A percentile compares a stretch with the other conserved stretches of the same genome.
Conservation (phyloP, 768 basidiomycete species). For the Coprinopsis sp. region DNA sequence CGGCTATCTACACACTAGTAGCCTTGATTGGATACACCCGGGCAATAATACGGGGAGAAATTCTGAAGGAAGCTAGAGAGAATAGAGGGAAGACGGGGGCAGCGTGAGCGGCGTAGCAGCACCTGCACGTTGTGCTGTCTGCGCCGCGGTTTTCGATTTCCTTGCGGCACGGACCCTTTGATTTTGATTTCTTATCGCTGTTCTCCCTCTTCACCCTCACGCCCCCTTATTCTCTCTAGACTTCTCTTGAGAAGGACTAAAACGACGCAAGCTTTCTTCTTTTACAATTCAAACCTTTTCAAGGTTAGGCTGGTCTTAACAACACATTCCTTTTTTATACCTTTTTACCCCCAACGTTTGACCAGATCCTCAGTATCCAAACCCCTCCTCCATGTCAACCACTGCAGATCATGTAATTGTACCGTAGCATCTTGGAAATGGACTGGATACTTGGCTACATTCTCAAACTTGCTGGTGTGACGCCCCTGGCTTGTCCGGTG, state of each 20-base stretch:
- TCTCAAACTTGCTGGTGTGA: too few relatives aligned
- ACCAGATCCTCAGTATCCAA: not conserved
- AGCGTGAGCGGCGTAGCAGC: slow-evolving; percentile 37
- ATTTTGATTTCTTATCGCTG: slow-evolving; percentile 5
- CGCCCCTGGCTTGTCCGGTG: too few relatives aligned
- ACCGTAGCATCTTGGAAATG: too few relatives aligned
- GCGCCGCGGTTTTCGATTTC: slow-evolving; percentile 1
- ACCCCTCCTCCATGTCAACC: too few relatives aligned
- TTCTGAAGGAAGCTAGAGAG: slow-evolving; percentile 58
- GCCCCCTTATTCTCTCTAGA: too few relatives aligned
- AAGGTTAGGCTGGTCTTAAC: slow-evolving; percentile 13
- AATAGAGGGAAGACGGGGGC: slow-evolving; percentile 55
- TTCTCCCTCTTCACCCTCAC: slow-evolving; percentile 1
- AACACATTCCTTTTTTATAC: slow-evolving; percentile 2
- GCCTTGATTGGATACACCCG: slow-evolving; percentile 63
- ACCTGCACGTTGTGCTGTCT: not conserved
- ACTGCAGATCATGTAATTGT: too few relatives aligned
- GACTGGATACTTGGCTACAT: too few relatives aligned
- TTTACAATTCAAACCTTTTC: too few relatives aligned
- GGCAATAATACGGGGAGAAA: slow-evolving; percentile 65
- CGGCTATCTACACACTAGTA: slow-evolving; percentile 73
- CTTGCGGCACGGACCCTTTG: not conserved
- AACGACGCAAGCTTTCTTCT: slow-evolving; percentile 7
- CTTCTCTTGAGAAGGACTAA: slow-evolving; percentile 9
- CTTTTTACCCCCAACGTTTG: slow-evolving; percentile 5